Evolutionary conservation across 1,139 yeast genomes (phyloP).

Genomic region (Suhomyces choctaworum): DNA sequence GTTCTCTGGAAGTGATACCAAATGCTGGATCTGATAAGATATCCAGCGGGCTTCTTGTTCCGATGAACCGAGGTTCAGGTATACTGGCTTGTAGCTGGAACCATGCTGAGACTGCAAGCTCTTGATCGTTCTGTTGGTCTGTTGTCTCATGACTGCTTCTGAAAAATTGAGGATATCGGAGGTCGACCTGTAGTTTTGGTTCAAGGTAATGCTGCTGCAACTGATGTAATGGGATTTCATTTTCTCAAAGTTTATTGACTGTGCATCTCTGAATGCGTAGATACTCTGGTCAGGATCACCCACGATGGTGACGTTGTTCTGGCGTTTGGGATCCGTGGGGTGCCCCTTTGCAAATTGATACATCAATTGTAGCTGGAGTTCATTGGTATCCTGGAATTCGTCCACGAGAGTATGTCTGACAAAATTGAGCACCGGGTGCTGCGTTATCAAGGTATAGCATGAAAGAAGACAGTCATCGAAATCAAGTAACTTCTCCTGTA

Average conservation of each 20-base stretch:
- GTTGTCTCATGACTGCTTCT: constrained; percentile 66
- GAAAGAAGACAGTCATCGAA: constrained; percentile 79
- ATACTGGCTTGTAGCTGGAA: constrained; percentile 49
- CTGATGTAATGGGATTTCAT: constrained; percentile 51
- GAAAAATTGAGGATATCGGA: constrained; percentile 64
- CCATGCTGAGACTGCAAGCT: constrained; percentile 47
- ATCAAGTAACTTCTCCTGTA: constrained; percentile 52
- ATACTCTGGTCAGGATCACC: constrained; percentile 98
- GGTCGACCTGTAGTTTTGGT: constrained; percentile 81
- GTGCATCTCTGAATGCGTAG: constrained; percentile 84
- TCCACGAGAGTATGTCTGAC: constrained; percentile 80
- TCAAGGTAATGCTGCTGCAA: constrained; percentile 44
- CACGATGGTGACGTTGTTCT: constrained; percentile 70
- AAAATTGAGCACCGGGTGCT: constrained; percentile 45
- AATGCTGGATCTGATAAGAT: constrained; percentile 51
- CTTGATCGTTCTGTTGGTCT: constrained; percentile 45
- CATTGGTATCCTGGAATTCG: constrained; percentile 92
- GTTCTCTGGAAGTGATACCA: constrained; percentile 39
- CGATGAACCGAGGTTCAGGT: constrained; percentile 38
- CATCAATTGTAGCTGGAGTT: constrained; percentile 70
- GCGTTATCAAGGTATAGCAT: constrained; percentile 51
- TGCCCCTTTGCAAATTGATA: constrained; percentile 53
- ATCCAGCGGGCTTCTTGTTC: constrained; percentile 60
- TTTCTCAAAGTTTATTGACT: constrained; percentile 59
- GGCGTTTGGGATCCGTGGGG: constrained; percentile 20